Conservation (phyloP, 2,329 filamentous ascomycete species). For the Diaporthe sp. region DNA sequence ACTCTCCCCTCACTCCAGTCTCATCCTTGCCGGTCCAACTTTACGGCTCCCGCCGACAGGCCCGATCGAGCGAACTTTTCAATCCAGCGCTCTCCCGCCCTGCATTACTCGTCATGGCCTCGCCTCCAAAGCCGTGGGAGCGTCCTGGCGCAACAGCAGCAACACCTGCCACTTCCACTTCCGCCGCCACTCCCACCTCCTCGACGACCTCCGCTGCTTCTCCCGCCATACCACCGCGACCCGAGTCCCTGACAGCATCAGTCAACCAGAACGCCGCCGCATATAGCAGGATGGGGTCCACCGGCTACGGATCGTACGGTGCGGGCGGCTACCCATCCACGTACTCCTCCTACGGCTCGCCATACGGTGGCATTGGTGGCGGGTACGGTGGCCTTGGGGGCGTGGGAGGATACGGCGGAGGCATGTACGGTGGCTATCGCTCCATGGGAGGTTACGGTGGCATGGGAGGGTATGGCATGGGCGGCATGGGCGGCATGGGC, state of each 20-base stretch:
- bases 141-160: slow-evolving; percentile 74
- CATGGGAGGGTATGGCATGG: slow-evolving; percentile 58
- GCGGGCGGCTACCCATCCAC: slow-evolving; percentile 57
- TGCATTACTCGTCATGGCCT: slow-evolving; percentile 67
- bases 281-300: slow-evolving; percentile 71
- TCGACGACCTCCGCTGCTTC: slow-evolving; percentile 61
- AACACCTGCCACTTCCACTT: slow-evolving; percentile 54
- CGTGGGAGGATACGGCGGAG: slow-evolving; percentile 57
- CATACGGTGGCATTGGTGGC: slow-evolving; percentile 57
- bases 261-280: slow-evolving; percentile 91
- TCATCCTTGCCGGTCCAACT: slow-evolving; percentile 9
- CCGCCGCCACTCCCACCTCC: slow-evolving; percentile 56
- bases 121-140: slow-evolving; percentile 99
- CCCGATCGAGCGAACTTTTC: slow-evolving; percentile 1
- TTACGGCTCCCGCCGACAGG: slow-evolving; percentile 6
- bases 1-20: slow-evolving; percentile 28
- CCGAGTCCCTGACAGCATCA: slow-evolving; percentile 81
- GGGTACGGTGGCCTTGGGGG: slow-evolving; percentile 56
- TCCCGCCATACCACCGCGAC: slow-evolving; percentile 85
- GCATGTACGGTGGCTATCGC: slow-evolving; percentile 58
- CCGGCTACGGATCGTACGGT: slow-evolving; percentile 54
- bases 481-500: slow-evolving; percentile 58
- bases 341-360: slow-evolving; percentile 57
- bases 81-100: neutral
- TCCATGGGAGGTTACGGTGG: slow-evolving; percentile 53